Evolutionary conservation across 2,329 filamentous ascomycete genomes (phyloP).

Genomic region (Penicillium sp.): DNA sequence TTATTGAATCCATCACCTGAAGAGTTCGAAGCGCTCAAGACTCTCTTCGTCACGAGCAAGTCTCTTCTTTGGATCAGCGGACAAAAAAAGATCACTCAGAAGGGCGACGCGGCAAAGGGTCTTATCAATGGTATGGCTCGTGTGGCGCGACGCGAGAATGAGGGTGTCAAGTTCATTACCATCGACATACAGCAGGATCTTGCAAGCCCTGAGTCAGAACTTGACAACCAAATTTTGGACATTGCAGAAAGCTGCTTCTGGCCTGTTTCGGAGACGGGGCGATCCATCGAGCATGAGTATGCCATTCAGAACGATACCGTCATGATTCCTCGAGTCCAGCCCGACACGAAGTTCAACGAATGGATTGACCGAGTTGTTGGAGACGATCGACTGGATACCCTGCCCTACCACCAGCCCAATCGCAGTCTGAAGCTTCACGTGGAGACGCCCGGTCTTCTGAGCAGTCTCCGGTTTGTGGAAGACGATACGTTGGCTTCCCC

Average conservation of each 20-base stretch:
- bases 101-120: background rate
- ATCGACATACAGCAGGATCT: slow-evolving; percentile 1
- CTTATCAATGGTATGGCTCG: slow-evolving; percentile 3
- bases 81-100: background rate
- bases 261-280: background rate
- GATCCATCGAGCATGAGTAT: background rate
- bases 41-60: background rate
- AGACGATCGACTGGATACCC: background rate
- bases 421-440: slow-evolving; percentile 1
- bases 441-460: background rate
- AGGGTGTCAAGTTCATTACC: slow-evolving; percentile 1
- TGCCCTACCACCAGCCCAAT: background rate
- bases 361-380: background rate
- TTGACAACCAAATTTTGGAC: slow-evolving; percentile 1
- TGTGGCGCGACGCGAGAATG: slow-evolving; percentile 1
- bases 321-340: slow-evolving; percentile 2
- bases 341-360: slow-evolving; percentile 1
- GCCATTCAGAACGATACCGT: background rate
- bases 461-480: slow-evolving; percentile 1
- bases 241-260: slow-evolving; percentile 2
- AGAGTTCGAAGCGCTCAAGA: background rate
- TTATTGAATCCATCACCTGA: background rate
- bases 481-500: background rate
- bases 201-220: background rate
- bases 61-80: slow-evolving; percentile 1